Evolutionary conservation across 257 asterid genomes (phyloP).

Genomic region (Nicotiana tomentosiformis): DNA sequence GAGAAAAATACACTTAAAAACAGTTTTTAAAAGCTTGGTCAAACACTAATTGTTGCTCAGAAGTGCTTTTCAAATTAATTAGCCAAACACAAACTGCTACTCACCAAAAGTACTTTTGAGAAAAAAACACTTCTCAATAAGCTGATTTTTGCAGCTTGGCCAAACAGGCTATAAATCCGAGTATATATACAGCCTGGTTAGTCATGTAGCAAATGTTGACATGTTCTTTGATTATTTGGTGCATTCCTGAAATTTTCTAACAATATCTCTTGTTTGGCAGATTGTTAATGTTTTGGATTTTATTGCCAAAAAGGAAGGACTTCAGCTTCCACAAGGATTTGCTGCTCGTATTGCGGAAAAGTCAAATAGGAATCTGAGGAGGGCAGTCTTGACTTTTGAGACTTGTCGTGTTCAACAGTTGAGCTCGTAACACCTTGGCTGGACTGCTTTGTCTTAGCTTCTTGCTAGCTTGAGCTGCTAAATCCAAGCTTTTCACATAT

Average conservation of each 20-base stretch:
- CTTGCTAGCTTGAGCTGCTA: background rate
- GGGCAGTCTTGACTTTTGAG: constrained; percentile 86
- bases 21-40: too few species aligned
- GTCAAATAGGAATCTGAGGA: constrained; percentile 85
- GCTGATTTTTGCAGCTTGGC: too few species aligned
- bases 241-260: background rate
- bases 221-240: background rate
- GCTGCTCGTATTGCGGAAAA: constrained; percentile 71
- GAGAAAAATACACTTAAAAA: too few species aligned
- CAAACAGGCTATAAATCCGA: background rate
- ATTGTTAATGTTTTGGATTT: constrained; percentile 73
- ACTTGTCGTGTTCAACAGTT: constrained; percentile 97
- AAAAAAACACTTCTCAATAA: too few species aligned
- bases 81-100: too few species aligned
- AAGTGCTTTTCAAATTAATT: too few species aligned
- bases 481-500: background rate
- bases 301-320: constrained; percentile 84
- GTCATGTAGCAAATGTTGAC: background rate
- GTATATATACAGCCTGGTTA: background rate
- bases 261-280: constrained; percentile 28
- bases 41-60: too few species aligned
- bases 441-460: background rate
- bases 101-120: too few species aligned
- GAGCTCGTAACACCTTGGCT: constrained; percentile 21
- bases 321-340: constrained; percentile 77